These are phyloP conservation scores for Anacardium occidentale DNA, from an alignment of 345 rosid species.

Conservation along the genomic window DNA sequence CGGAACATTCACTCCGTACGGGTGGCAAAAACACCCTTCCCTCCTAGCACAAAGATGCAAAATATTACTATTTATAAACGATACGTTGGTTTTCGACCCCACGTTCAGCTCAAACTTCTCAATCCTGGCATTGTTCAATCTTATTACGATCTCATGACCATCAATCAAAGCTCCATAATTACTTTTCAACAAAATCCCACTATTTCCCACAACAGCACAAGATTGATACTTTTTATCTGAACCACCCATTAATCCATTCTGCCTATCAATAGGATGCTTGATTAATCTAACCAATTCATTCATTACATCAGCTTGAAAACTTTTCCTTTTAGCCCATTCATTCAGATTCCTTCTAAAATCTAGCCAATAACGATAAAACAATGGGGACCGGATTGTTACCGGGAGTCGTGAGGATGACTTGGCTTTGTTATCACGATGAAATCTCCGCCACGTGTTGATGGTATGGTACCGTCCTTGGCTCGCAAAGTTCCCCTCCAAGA, in stretches of 20 bases:
- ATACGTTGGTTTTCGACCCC: constrained; percentile 69
- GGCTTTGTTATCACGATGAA: constrained; percentile 33
- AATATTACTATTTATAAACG: constrained; percentile 86
- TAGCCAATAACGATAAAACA: constrained; percentile 64
- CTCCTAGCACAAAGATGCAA: constrained; percentile 70
- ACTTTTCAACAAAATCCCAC: constrained; percentile 66
- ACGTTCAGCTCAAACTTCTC: constrained; percentile 51
- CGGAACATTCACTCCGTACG: constrained; percentile 66
- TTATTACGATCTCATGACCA: constrained; percentile 74
- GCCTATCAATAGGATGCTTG: constrained; percentile 57
- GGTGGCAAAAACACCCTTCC: constrained; percentile 73
- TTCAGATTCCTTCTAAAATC: constrained; percentile 64
- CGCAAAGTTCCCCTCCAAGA: constrained; percentile 56
- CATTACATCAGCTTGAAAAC: constrained; percentile 59
- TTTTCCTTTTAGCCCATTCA: constrained; percentile 54
- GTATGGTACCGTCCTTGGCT: constrained; percentile 49
- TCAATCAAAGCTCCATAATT: constrained; percentile 66
- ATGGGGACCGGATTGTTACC: constrained; percentile 51
- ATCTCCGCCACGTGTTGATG: constrained; percentile 46
- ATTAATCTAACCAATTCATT: constrained; percentile 55
- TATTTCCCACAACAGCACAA: constrained; percentile 93
- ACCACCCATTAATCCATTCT: constrained; percentile 31
- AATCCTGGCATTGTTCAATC: constrained; percentile 82
- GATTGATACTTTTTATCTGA: constrained; percentile 49
- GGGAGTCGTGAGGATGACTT: constrained; percentile 32